Percentiles rank a stretch among this genome's conserved stretches.
Evolutionary conservation across 1,139 yeast species (phyloP).

Genomic region (Geotrichum phurueaensis): DNA sequence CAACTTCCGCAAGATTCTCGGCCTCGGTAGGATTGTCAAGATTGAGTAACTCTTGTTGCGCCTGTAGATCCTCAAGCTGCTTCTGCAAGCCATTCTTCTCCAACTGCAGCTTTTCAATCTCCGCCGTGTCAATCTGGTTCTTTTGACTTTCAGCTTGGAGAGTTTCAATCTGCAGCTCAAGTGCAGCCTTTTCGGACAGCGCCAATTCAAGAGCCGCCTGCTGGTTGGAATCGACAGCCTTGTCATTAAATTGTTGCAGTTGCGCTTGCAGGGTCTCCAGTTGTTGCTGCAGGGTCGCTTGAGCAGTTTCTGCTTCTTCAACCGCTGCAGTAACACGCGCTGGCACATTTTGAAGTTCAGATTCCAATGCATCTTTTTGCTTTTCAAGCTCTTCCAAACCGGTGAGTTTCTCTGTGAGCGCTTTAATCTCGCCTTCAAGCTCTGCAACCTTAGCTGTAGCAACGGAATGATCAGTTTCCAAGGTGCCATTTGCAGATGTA

Average conservation of each 20-base stretch:
- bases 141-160: not conserved
- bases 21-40: not conserved
- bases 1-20: not conserved
- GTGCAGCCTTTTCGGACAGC: not conserved
- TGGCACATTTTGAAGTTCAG: not conserved
- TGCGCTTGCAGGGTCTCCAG: not conserved
- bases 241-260: not conserved
- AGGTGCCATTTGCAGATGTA: not conserved
- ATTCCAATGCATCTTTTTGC: not conserved
- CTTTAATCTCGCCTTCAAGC: not conserved
- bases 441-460: not conserved
- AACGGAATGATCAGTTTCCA: not conserved
- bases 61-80: not conserved
- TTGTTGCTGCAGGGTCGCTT: not conserved
- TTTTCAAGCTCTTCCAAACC: not conserved
- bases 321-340: not conserved
- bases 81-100: not conserved
- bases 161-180: not conserved
- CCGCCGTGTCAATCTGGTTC: not conserved
- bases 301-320: not conserved
- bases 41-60: not conserved
- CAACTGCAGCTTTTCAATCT: not conserved
- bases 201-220: conserved; percentile 1
- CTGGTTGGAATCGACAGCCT: not conserved
- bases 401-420: not conserved